Evolutionary conservation across 768 basidiomycete genomes (phyloP).

Genomic region (Boletus sensibilis): DNA sequence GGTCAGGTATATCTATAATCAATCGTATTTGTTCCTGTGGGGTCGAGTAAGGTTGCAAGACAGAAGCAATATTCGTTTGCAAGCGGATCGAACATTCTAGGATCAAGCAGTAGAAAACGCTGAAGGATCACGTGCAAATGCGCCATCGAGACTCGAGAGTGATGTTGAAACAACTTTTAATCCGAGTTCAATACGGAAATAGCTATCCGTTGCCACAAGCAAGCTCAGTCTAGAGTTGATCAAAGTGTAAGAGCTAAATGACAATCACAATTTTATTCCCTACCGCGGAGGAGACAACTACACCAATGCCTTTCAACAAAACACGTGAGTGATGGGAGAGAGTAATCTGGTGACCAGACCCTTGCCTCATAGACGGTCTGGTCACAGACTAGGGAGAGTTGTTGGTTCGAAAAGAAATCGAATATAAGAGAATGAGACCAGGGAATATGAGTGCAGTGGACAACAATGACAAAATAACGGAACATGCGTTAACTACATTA

Average conservation of each 20-base stretch:
- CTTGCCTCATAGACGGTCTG: no score
- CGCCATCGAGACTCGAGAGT: background rate
- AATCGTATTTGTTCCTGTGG: background rate
- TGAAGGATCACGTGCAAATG: background rate
- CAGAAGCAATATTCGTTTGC: background rate
- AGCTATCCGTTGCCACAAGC: background rate
- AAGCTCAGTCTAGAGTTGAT: constrained; percentile 9
- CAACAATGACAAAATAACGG: constrained; percentile 20
- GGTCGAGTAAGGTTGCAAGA: background rate
- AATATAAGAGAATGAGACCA: constrained; percentile 12
- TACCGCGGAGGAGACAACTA: constrained; percentile 7
- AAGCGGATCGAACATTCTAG: background rate
- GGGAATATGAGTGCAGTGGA: constrained; percentile 19
- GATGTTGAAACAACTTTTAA: background rate
- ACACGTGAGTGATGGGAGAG: constrained; percentile 6
- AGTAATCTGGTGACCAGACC: no score
- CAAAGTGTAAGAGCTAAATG: constrained; percentile 5
- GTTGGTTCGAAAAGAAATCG: constrained; percentile 9
- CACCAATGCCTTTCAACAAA: constrained; percentile 6
- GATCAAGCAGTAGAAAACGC: background rate
- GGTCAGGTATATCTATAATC: background rate
- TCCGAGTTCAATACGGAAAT: background rate
- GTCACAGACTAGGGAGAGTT: no score
- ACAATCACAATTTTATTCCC: constrained; percentile 11
- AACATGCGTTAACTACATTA: constrained; percentile 23